Evolutionary conservation across 202 grass and related monocot genomes (phyloP).

Genomic region (Bolboschoenoplectus hybrid): DNA sequence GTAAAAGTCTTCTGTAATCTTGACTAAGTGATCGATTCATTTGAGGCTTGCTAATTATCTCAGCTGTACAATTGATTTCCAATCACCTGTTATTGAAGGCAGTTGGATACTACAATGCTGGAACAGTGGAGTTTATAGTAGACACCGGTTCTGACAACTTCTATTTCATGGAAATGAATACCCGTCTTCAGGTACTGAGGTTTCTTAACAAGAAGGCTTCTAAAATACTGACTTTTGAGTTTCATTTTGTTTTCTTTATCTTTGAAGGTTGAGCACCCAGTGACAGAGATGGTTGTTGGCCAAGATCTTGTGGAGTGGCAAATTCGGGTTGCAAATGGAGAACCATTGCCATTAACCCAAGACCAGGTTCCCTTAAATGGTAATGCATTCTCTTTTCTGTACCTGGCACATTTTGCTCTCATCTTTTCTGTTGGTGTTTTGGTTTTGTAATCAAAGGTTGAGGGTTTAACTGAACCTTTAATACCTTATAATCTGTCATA

Average conservation of each 20-base stretch:
- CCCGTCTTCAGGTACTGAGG: slow-evolving; percentile 74
- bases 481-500: slow-evolving; percentile 14
- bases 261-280: slow-evolving; percentile 92
- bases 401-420: background rate
- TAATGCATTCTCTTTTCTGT: slow-evolving; percentile 40
- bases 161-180: slow-evolving; percentile 99
- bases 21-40: slow-evolving; percentile 8
- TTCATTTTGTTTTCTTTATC: slow-evolving; percentile 25
- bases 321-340: slow-evolving; percentile 95
- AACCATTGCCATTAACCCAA: slow-evolving; percentile 69
- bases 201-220: slow-evolving; percentile 17
- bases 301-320: slow-evolving; percentile 99
- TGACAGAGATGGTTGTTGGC: slow-evolving; percentile 93
- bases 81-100: slow-evolving; percentile 75
- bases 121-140: slow-evolving; percentile 97
- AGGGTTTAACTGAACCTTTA: background rate
- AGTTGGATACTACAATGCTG: slow-evolving; percentile 98
- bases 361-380: slow-evolving; percentile 79
- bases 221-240: slow-evolving; percentile 1
- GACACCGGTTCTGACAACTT: slow-evolving; percentile 85
- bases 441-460: background rate
- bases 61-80: slow-evolving; percentile 28
- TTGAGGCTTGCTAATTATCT: slow-evolving; percentile 13
- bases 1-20: slow-evolving; percentile 48
- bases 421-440: background rate